Percentiles rank a stretch among this genome's conserved stretches.
Conservation (phyloP, 345 rosid species). For the Salix brachista region DNA sequence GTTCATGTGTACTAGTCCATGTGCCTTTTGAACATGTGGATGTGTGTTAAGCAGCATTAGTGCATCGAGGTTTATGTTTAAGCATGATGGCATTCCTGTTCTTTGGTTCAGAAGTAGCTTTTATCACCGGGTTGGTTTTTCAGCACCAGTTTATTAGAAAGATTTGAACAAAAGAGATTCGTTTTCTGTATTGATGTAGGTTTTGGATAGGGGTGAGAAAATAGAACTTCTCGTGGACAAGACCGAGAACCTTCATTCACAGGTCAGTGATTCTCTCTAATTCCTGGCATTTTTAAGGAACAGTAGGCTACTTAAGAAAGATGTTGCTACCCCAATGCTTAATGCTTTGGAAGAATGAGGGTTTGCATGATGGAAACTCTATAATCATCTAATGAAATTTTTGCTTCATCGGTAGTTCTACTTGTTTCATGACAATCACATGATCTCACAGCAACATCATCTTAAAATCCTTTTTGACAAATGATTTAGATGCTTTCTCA, state of each 20-base stretch:
- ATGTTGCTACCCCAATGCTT: background rate
- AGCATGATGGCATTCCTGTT: background rate
- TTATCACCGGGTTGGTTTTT: background rate
- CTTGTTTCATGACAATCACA: background rate
- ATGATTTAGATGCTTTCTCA: background rate
- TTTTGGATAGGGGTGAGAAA: conserved; percentile 44
- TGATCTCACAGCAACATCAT: background rate
- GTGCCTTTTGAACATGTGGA: background rate
- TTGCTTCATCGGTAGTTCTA: background rate
- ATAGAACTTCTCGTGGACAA: conserved; percentile 46
- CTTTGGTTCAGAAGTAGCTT: background rate
- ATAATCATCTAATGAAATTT: background rate
- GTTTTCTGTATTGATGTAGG: conserved; percentile 18
- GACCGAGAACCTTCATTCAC: conserved; percentile 40
- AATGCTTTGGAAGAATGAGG: background rate
- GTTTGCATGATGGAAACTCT: background rate
- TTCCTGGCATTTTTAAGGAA: background rate
- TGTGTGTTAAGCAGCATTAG: background rate
- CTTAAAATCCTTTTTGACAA: background rate
- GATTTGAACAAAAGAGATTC: background rate
- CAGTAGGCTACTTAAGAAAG: background rate
- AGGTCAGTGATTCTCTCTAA: conserved; percentile 23
- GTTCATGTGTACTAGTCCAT: background rate
- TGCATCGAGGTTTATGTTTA: background rate
- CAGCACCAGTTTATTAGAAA: background rate